These are phyloP conservation scores for Amauroascus niger DNA, from an alignment of 2,329 filamentous ascomycete species.

Conservation along the genomic window DNA sequence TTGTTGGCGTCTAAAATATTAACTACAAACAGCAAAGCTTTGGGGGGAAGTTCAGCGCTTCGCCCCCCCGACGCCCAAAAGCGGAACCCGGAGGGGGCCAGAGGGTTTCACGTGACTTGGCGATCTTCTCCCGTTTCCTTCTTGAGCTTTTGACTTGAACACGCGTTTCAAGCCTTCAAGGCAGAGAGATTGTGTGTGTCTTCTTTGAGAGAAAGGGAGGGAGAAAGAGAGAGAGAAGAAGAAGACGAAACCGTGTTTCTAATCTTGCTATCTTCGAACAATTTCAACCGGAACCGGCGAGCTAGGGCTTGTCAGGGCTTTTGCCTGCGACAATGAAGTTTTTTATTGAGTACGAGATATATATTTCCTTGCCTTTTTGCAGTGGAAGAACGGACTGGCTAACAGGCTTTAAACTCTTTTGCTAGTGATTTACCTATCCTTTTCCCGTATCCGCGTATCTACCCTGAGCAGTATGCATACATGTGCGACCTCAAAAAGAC, in stretches of 20 bases:
- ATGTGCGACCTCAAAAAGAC: slow-evolving; percentile 83
- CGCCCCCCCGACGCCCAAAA: slow-evolving; percentile 6
- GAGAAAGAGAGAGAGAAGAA: not conserved
- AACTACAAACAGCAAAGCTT: too few species aligned
- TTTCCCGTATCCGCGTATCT: slow-evolving; percentile 66
- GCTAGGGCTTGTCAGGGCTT: not conserved
- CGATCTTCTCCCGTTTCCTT: not conserved
- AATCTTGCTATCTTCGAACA: not conserved
- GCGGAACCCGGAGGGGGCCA: not conserved
- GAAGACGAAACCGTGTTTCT: not conserved
- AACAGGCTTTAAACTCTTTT: slow-evolving; percentile 16
- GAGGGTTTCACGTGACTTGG: slow-evolving; percentile 1
- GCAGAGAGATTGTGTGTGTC: too few species aligned
- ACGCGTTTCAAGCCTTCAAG: not conserved
- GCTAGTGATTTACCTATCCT: slow-evolving; percentile 56
- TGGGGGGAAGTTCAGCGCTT: not conserved
- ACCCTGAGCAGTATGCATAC: slow-evolving; percentile 66
- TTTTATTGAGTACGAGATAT: slow-evolving; percentile 54
- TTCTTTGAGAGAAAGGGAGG: too few species aligned
- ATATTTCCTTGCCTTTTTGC: not conserved
- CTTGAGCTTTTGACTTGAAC: not conserved
- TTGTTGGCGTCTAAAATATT: not conserved
- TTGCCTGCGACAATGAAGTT: slow-evolving; percentile 61
- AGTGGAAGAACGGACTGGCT: not conserved
- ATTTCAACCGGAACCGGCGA: not conserved